phyloP scores from a whole-genome alignment of 495 filamentous ascomycete species.

The Aspergillus mulundensis region DNA sequence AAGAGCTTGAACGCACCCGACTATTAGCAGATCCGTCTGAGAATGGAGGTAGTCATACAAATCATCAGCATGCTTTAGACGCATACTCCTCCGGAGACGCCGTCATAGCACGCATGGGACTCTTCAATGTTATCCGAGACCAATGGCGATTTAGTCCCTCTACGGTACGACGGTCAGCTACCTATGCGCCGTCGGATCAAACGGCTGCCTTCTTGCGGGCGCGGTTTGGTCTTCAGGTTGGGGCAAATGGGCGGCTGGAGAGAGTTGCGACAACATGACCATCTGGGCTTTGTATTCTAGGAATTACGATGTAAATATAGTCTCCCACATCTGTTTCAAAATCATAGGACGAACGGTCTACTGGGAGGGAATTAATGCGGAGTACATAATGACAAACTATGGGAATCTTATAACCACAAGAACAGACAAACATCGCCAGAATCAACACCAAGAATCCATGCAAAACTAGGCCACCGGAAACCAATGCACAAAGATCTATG shows the following conservation, averaged over 20 bases:
- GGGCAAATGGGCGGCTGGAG: constrained; percentile 36
- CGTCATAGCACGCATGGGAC: constrained; percentile 62
- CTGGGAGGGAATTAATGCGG: neutral
- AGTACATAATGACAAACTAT: neutral
- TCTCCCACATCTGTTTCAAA: too few relatives aligned
- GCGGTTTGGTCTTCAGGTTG: constrained; percentile 40
- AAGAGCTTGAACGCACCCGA: constrained; percentile 42
- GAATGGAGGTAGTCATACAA: constrained; percentile 24
- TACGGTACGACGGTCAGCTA: constrained; percentile 21
- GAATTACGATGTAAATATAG: neutral
- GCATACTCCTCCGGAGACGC: constrained; percentile 63
- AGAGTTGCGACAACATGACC: constrained; percentile 22
- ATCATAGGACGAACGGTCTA: too few relatives aligned
- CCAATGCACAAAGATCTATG: neutral
- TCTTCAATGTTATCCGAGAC: constrained; percentile 61
- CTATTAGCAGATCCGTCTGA: constrained; percentile 43
- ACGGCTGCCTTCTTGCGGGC: constrained; percentile 43
- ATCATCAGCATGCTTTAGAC: constrained; percentile 50
- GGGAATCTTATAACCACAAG: constrained; percentile 18
- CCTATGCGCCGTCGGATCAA: constrained; percentile 33
- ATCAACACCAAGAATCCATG: constrained; percentile 21
- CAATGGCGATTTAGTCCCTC: constrained; percentile 50
- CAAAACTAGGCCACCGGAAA: neutral
- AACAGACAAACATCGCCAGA: neutral
- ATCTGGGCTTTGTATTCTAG: constrained; percentile 12